phyloP scores from a whole-genome alignment of 2,329 filamentous ascomycete species.

The Akanthomyces lecanii region DNA sequence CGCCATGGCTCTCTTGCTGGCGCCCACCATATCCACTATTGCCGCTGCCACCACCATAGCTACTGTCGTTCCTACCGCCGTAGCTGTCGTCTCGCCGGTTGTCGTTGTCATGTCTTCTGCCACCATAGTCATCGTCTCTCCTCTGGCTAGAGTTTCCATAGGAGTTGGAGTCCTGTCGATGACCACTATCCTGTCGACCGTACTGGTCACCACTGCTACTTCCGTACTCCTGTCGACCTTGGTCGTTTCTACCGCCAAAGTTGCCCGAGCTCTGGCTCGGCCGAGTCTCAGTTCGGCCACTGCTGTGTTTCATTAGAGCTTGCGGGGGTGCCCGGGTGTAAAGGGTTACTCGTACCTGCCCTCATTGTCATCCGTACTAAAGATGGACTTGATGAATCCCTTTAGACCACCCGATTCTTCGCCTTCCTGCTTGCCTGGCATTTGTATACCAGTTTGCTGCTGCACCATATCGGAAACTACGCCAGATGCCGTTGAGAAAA shows the following conservation, averaged over 20 bases:
- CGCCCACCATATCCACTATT: constrained; percentile 15
- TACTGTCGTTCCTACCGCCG: neutral
- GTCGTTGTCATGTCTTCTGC: constrained; percentile 24
- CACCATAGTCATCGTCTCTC: constrained; percentile 35
- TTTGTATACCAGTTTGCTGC: constrained; percentile 42
- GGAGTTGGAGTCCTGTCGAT: constrained; percentile 2
- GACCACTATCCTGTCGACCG: neutral
- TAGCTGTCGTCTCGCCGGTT: constrained; percentile 20
- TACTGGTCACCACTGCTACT: neutral
- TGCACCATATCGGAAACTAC: constrained; percentile 45
- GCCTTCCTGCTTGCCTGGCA: constrained; percentile 35
- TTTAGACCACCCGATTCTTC: constrained; percentile 62
- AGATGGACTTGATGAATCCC: constrained; percentile 66
- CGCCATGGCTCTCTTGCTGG: constrained; percentile 19
- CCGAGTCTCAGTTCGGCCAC: constrained; percentile 7
- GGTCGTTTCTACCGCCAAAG: constrained; percentile 6
- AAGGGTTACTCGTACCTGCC: constrained; percentile 43
- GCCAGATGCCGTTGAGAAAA: constrained; percentile 55
- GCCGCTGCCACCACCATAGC: constrained; percentile 10
- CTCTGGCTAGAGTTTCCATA: neutral
- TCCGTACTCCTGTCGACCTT: neutral
- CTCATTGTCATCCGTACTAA: constrained; percentile 60
- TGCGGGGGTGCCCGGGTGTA: neutral
- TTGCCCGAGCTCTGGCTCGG: constrained; percentile 9
- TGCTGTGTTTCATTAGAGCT: constrained; percentile 1